Evolutionary conservation across 768 basidiomycete species (phyloP).

Genomic region (Suillus weaverae): DNA sequence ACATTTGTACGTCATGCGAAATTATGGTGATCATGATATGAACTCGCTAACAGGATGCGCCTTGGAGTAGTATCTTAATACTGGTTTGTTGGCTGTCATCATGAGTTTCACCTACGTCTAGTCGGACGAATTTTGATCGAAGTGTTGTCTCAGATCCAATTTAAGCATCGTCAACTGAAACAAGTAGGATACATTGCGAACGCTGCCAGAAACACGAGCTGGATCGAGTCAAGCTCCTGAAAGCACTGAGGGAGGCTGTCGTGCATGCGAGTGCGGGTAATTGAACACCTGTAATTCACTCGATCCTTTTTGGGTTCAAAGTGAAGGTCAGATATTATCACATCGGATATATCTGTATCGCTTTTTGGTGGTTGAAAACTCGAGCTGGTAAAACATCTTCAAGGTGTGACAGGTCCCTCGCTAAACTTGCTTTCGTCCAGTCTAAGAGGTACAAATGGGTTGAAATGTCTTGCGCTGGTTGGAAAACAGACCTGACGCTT

Average conservation of each 20-base stretch:
- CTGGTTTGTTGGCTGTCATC: slow-evolving; percentile 16
- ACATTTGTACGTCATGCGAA: slow-evolving; percentile 37
- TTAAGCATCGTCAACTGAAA: too few species aligned
- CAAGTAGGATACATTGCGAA: slow-evolving; percentile 10
- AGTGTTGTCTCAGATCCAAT: neutral
- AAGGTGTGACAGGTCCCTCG: slow-evolving; percentile 1
- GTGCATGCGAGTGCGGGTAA: slow-evolving; percentile 19
- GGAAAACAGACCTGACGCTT: too few species aligned
- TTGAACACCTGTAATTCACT: neutral
- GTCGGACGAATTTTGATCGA: neutral
- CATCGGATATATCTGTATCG: slow-evolving; percentile 5
- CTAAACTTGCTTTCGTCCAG: too few species aligned
- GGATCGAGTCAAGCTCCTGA: slow-evolving; percentile 3
- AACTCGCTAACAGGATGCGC: slow-evolving; percentile 14
- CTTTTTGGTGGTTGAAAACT: slow-evolving; percentile 8
- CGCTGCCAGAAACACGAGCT: slow-evolving; percentile 1
- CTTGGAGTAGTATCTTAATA: slow-evolving; percentile 17
- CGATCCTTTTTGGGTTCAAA: slow-evolving; percentile 9
- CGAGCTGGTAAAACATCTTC: slow-evolving; percentile 9
- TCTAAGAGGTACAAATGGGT: too few species aligned
- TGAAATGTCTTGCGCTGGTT: too few species aligned
- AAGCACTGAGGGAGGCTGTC: slow-evolving; percentile 5
- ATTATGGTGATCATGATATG: neutral
- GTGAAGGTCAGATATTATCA: neutral
- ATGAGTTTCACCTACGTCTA: neutral